Conservation (phyloP, 495 filamentous ascomycete genomes). For the Lepraria neglecta region DNA sequence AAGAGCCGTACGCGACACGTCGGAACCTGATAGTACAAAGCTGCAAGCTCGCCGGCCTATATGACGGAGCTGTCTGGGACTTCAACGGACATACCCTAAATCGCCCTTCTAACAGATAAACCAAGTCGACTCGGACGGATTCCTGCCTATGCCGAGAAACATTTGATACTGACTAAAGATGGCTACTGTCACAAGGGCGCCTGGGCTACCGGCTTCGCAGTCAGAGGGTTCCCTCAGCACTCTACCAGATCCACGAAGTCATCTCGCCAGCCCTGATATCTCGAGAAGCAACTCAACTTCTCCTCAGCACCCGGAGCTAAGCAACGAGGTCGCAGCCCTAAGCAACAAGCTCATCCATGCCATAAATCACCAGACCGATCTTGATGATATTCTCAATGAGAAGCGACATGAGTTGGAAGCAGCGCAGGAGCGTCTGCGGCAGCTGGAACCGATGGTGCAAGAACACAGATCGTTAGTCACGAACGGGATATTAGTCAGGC, state of each 20-base stretch:
- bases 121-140: background rate
- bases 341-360: slow-evolving; percentile 95
- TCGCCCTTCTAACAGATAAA: too few relatives aligned
- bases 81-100: background rate
- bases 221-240: slow-evolving; percentile 45
- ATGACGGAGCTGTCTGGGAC: background rate
- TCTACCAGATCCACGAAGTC: slow-evolving; percentile 45
- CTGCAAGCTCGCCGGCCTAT: background rate
- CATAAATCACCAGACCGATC: slow-evolving; percentile 90
- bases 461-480: slow-evolving; percentile 67
- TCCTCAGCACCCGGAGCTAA: slow-evolving; percentile 68
- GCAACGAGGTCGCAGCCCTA: slow-evolving; percentile 79
- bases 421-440: slow-evolving; percentile 59
- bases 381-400: slow-evolving; percentile 80
- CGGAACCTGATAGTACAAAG: background rate
- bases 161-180: slow-evolving; percentile 18
- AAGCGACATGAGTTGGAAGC: slow-evolving; percentile 77
- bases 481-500: slow-evolving; percentile 62
- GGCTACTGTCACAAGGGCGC: slow-evolving; percentile 27
- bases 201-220: slow-evolving; percentile 28
- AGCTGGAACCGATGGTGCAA: slow-evolving; percentile 61
- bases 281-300: slow-evolving; percentile 36
- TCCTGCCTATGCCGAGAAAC: background rate
- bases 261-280: slow-evolving; percentile 32
- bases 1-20: background rate